Evolutionary conservation across 768 basidiomycete genomes (phyloP), one percentile per base, ranked within the genome.

Genomic region (Mycena albidolilacea): DNA sequence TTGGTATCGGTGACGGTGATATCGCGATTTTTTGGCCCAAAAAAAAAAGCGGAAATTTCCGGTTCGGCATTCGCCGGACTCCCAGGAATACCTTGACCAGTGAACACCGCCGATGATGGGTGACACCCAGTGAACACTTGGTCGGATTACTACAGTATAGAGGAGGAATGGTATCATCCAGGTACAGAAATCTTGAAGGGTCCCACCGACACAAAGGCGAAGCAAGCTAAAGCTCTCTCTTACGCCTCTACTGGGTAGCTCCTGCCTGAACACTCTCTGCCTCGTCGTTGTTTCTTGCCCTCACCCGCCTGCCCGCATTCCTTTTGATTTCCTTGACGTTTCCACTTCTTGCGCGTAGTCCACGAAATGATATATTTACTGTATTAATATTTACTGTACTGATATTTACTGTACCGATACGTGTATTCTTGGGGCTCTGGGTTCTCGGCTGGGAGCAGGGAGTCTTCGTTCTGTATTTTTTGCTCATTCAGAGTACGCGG

Each of bases 401-500:
- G 23, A 57, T 57, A 37, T 54, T 54, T 54, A 54, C 21, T 54
- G 52, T 54, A 54, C n/a, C 8, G 23, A 57, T 35, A 57, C 7
- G 30, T 57, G 30, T 57, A 35, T 9, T 57, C 55, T 54, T 54
- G 5, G 41, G 41, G 3, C 30, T 30, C 30, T 54, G 14, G 52
- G 52, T 21, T 54, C 52, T 54, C 52, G n/a, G 21, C 23, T 54
- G 52, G 30, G 30, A 54, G 52, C 52, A 7, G n/a, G 7, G 30
- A 35, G 30, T 15, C 23, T 23, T 57, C 55, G 55, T 57, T 57
- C 30, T 23, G 30, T 57, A 57, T 57, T 57, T 37, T 41, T 61
- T 61, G n/a, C 59, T 43, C 59, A 61, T 41, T 43, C 41, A 61
- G 59, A 61, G 59, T 61, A 61, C 59, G 59, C 59, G 41, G 41